These are phyloP conservation scores for Odontarrhena argentea DNA, from an alignment of 345 rosid genomes.

Conservation along the genomic window DNA sequence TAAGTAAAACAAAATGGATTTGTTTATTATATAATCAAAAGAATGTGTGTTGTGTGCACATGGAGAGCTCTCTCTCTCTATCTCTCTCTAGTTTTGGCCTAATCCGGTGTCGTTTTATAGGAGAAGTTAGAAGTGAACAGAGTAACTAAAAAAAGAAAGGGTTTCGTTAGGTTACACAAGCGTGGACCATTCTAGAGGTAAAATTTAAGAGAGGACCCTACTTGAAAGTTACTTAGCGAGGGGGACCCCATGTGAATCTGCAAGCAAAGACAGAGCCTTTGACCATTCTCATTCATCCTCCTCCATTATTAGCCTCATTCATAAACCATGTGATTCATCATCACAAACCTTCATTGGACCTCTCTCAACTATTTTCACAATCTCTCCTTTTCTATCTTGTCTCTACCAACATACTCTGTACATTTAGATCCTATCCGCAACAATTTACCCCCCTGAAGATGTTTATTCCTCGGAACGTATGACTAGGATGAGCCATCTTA, in stretches of 20 bases:
- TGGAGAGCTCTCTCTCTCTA: neutral
- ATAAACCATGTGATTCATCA: conserved; percentile 34
- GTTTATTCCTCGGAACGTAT: neutral
- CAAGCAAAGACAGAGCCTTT: conserved; percentile 39
- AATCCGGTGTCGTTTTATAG: conserved; percentile 15
- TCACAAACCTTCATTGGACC: conserved; percentile 32
- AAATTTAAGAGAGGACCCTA: conserved; percentile 34
- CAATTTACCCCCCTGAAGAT: conserved; percentile 24
- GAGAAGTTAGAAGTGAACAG: conserved; percentile 21
- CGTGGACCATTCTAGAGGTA: conserved; percentile 32
- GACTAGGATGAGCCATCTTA: conserved; percentile 9
- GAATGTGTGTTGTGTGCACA: conserved; percentile 4
- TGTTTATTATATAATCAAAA: neutral
- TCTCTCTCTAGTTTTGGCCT: conserved; percentile 3
- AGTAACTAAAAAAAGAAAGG: conserved; percentile 4
- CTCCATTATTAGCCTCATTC: conserved; percentile 32
- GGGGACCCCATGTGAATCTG: conserved; percentile 46
- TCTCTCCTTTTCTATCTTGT: neutral
- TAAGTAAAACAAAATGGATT: neutral
- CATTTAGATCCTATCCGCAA: neutral
- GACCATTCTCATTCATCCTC: conserved; percentile 37
- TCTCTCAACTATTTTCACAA: conserved; percentile 22
- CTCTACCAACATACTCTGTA: neutral
- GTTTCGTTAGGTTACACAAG: conserved; percentile 5
- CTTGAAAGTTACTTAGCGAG: conserved; percentile 37